These are phyloP conservation scores for Pneumocystis oryctolagi DNA, from an alignment of 1,139 yeast genomes.

Conservation along the genomic window DNA sequence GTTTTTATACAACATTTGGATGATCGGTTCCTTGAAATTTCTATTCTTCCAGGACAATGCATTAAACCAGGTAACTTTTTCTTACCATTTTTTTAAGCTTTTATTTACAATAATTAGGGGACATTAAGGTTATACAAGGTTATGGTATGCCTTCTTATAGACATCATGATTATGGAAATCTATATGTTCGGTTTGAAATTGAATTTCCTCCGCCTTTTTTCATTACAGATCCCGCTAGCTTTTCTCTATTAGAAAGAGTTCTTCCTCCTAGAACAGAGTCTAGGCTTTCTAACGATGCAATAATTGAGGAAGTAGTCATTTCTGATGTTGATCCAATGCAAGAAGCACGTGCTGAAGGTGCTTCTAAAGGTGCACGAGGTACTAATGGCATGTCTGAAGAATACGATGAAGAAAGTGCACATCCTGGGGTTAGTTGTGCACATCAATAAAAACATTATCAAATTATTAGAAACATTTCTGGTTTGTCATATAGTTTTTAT, in stretches of 20 bases:
- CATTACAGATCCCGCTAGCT: constrained; percentile 4
- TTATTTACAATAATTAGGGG: constrained; percentile 8
- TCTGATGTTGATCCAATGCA: constrained; percentile 44
- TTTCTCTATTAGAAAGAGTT: constrained; percentile 27
- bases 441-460: constrained; percentile 35
- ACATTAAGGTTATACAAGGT: constrained; percentile 65
- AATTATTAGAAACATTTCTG: not conserved
- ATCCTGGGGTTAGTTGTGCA: constrained; percentile 58
- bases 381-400: constrained; percentile 24
- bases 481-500: not conserved
- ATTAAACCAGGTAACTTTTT: constrained; percentile 51
- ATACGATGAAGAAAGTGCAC: constrained; percentile 41
- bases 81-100: not conserved
- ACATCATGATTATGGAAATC: constrained; percentile 34
- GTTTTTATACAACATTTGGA: constrained; percentile 66
- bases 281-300: constrained; percentile 23
- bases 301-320: constrained; percentile 71
- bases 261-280: constrained; percentile 28
- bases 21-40: constrained; percentile 74
- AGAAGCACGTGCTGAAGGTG: constrained; percentile 27
- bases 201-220: constrained; percentile 33
- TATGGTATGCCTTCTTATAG: constrained; percentile 86
- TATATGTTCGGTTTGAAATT: constrained; percentile 37
- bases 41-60: constrained; percentile 81
- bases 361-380: constrained; percentile 18